Base-by-base conservation (phyloP, 139 green algal species). In the Pleodorina starrii region DNA sequence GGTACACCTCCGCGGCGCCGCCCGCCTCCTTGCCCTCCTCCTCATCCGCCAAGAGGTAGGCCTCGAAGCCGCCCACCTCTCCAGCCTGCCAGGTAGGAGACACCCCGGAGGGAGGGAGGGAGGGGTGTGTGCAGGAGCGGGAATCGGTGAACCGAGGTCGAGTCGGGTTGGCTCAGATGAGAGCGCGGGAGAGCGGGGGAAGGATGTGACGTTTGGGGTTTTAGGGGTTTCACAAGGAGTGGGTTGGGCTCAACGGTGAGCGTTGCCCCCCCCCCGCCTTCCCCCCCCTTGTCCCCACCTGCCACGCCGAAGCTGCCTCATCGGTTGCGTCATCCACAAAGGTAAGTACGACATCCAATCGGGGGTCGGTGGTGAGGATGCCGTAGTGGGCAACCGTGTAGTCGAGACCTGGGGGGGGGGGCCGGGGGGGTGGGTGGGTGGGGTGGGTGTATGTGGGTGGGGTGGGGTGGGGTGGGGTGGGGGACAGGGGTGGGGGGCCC, bases 331-430 rank as follows among this genome's bases (percentile, higher is more conserved):
- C 93, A 66, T 95, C 90, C 38, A 98, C 96, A 87, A 98, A 96
- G 78, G 90, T 96, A 21, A 99, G 93, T 79, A 97, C 95, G 23
- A 92, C 95, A 81, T 97, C 94, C 76, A 98, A 91, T 0, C 92
- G 82, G 0, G 93, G 91, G 78, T 96, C 95, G 46, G 89, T 86
- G 4, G 94, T 96, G 32, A 96, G 87, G n/a, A 94, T 83, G 84
- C 94, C 94, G 75, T 96, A 95, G 76, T 97, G 95, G 0, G 96
- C 96, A 0, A 98, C 94, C 0, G 96, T 98, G 92, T 98, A 98
- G 89, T 98, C 96, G 32, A 97, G 85, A 51, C 96, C 95, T 92
- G 88, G 40, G 6, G 54, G 25, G 54, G 54, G 25, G 54, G 54
- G 54, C 21, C 29, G 54, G 7, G 29, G 74, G 0, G 42, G 40